phyloP scores from a whole-genome alignment of 805 yeast genomes.

The Saitoella complicata region DNA sequence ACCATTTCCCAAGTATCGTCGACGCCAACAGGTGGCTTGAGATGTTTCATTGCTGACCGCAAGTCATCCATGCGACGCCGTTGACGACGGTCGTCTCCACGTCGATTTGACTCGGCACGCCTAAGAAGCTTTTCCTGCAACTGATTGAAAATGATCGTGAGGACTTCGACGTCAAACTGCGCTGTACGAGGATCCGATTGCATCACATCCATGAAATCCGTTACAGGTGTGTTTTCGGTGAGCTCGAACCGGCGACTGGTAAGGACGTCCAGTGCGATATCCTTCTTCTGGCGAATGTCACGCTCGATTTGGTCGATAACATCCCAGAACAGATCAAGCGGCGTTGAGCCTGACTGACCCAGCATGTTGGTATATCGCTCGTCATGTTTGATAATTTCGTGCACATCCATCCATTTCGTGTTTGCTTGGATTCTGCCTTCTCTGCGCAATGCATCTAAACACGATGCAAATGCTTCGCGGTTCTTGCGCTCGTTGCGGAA shows the following conservation, averaged over 20 bases:
- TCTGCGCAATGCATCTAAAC: constrained; percentile 26
- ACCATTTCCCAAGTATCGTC: constrained; percentile 26
- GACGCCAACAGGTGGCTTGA: constrained; percentile 19
- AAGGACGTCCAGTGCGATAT: constrained; percentile 37
- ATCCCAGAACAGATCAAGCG: constrained; percentile 66
- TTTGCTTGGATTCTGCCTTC: constrained; percentile 29
- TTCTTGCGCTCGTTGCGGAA: constrained; percentile 47
- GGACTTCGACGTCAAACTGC: constrained; percentile 10
- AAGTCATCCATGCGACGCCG: constrained; percentile 20
- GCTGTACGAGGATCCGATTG: constrained; percentile 9
- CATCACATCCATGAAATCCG: constrained; percentile 14
- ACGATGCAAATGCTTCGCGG: constrained; percentile 38
- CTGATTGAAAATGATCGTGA: constrained; percentile 5
- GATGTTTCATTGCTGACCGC: constrained; percentile 16
- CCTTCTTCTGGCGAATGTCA: constrained; percentile 40
- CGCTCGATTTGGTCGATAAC: constrained; percentile 45
- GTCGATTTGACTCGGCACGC: constrained; percentile 16
- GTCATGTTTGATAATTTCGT: constrained; percentile 36
- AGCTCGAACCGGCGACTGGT: constrained; percentile 22
- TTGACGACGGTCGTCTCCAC: constrained; percentile 16
- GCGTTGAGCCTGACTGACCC: constrained; percentile 64
- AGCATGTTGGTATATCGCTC: constrained; percentile 41
- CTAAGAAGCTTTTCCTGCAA: constrained; percentile 10
- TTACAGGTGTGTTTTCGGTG: constrained; percentile 11
- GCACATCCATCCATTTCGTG: constrained; percentile 44